These are phyloP conservation scores for Cairneyella variabilis DNA, from an alignment of 495 filamentous ascomycete genomes.

Conservation along the genomic window DNA sequence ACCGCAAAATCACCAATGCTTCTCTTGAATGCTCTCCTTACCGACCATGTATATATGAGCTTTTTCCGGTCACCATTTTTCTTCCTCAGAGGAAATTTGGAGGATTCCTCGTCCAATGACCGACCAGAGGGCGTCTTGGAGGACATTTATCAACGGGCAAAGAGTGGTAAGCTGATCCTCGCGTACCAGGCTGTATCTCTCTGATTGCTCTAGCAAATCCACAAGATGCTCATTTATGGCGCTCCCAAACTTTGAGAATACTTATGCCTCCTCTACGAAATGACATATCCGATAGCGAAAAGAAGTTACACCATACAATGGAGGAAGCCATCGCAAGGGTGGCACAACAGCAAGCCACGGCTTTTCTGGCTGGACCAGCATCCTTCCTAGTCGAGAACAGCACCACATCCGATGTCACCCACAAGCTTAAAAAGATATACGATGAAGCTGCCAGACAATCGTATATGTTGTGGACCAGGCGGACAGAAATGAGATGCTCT, in stretches of 20 bases:
- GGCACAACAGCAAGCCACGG: not conserved
- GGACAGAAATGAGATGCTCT: not conserved
- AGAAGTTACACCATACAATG: not conserved
- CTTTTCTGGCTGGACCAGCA: not conserved
- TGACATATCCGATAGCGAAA: not conserved
- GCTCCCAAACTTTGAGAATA: constrained; percentile 16
- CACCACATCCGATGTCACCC: not conserved
- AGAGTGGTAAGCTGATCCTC: not conserved
- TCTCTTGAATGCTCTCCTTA: constrained; percentile 15
- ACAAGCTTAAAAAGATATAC: constrained; percentile 1
- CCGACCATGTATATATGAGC: constrained; percentile 5
- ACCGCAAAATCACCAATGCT: constrained; percentile 4
- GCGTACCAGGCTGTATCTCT: not conserved
- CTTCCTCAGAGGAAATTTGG: not conserved
- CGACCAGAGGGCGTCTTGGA: not conserved
- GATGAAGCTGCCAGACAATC: constrained; percentile 1
- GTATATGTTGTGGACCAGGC: constrained; percentile 13
- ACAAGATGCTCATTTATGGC: constrained; percentile 12
- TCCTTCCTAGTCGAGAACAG: not conserved
- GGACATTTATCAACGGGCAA: not conserved
- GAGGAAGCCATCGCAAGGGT: not conserved
- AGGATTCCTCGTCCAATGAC: not conserved
- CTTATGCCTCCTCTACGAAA: not conserved
- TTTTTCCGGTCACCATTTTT: constrained; percentile 11
- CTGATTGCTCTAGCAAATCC: constrained; percentile 7